Conservation (phyloP, 495 filamentous ascomycete genomes). For the Aspergillus asperescens region DNA sequence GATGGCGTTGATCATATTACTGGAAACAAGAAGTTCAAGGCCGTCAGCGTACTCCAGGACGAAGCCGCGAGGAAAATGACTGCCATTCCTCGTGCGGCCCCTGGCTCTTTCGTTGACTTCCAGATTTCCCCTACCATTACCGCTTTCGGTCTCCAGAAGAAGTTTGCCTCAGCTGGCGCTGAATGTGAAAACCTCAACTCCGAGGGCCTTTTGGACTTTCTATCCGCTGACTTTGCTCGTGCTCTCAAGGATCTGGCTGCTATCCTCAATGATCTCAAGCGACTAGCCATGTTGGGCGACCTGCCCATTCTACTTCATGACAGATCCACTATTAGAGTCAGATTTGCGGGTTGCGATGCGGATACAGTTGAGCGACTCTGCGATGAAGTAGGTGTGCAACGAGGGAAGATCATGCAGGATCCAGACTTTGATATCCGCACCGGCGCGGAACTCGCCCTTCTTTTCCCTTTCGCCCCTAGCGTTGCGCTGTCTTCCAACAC, state of each 20-base stretch:
- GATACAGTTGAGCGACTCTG: constrained; percentile 79
- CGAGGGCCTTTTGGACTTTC: constrained; percentile 72
- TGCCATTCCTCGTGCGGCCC: constrained; percentile 47
- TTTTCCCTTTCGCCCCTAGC: constrained; percentile 81
- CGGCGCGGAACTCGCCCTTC: constrained; percentile 67
- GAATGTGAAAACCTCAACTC: constrained; percentile 57
- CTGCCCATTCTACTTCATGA: constrained; percentile 69
- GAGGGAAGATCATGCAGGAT: constrained; percentile 77
- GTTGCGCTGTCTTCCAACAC: constrained; percentile 28
- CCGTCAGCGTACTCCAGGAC: constrained; percentile 64
- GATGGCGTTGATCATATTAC: constrained; percentile 61
- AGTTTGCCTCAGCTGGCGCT: constrained; percentile 26
- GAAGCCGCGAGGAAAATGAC: constrained; percentile 58
- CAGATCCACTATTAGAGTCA: constrained; percentile 62
- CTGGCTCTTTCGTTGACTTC: constrained; percentile 82
- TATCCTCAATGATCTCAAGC: constrained; percentile 75
- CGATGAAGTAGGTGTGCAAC: constrained; percentile 72
- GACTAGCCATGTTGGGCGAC: constrained; percentile 69
- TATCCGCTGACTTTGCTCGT: constrained; percentile 85
- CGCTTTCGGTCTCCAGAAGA: constrained; percentile 53
- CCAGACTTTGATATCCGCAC: constrained; percentile 57
- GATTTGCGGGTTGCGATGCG: constrained; percentile 86
- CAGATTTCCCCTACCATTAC: constrained; percentile 81
- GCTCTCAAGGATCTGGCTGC: constrained; percentile 77
- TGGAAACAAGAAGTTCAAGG: constrained; percentile 73